These are phyloP conservation scores for Eucalyptus sideroxylon DNA, from an alignment of 345 rosid species.

Conservation along the genomic window DNA sequence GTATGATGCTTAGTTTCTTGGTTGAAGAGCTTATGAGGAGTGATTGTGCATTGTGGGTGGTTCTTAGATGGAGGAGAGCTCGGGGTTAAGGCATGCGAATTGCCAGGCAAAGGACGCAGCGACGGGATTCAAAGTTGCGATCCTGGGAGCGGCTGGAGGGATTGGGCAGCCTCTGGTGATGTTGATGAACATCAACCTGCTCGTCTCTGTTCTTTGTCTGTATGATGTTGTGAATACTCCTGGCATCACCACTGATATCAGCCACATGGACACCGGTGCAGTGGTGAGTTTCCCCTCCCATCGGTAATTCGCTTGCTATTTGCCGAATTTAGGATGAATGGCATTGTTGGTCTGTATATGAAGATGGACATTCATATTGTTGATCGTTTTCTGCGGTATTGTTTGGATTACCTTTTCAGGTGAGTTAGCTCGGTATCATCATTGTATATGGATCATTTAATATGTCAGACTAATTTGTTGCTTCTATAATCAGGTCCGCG, in stretches of 20 bases:
- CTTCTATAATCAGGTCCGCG: constrained; percentile 1
- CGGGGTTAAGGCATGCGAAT: constrained; percentile 25
- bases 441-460: background rate
- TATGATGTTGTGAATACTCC: constrained; percentile 89
- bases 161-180: constrained; percentile 86
- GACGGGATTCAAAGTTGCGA: constrained; percentile 74
- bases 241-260: constrained; percentile 91
- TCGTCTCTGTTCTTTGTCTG: constrained; percentile 83
- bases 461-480: background rate
- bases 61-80: constrained; percentile 26
- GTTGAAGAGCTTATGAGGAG: background rate
- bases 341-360: background rate
- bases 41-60: background rate
- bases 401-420: background rate
- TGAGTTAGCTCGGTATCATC: background rate
- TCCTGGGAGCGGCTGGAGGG: constrained; percentile 95
- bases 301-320: background rate
- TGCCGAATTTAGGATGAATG: no score
- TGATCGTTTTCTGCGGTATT: background rate
- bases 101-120: constrained; percentile 90
- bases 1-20: background rate
- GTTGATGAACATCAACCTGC: constrained; percentile 95
- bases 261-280: constrained; percentile 97
- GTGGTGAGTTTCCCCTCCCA: constrained; percentile 34
- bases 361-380: background rate